These are phyloP conservation scores for Acephala macrosclerotiorum DNA, from an alignment of 2,329 filamentous ascomycete species.

Conservation along the genomic window DNA sequence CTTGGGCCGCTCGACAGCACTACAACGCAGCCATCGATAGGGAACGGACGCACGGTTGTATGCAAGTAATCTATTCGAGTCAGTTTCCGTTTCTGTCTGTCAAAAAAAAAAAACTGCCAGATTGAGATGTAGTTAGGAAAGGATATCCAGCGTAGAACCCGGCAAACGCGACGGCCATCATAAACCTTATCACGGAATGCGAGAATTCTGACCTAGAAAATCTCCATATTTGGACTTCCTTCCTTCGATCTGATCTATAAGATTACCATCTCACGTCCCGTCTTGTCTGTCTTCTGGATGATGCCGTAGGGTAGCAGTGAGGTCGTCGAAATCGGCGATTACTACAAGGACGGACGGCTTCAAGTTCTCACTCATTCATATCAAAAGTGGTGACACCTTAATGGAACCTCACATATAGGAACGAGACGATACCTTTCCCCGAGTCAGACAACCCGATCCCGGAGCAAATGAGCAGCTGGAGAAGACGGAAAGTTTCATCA, in stretches of 20 bases:
- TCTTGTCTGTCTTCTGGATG: slow-evolving; percentile 2
- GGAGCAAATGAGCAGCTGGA: not conserved
- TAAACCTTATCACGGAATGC: no score
- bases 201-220: not conserved
- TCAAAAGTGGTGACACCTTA: slow-evolving; percentile 4
- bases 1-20: slow-evolving; percentile 15
- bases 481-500: not conserved
- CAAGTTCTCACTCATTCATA: not conserved
- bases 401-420: slow-evolving; percentile 15
- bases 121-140: not conserved
- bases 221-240: not conserved
- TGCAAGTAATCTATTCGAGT: slow-evolving; percentile 38
- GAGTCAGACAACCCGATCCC: slow-evolving; percentile 14
- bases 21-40: slow-evolving; percentile 3
- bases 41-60: slow-evolving; percentile 38
- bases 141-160: not conserved
- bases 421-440: not conserved
- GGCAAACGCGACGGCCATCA: not conserved
- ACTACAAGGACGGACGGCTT: not conserved
- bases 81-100: not conserved
- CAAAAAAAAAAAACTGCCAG: not conserved
- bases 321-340: not conserved
- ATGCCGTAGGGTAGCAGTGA: not conserved
- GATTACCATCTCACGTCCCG: not conserved
- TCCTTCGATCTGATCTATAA: not conserved